Evolutionary conservation across 164 flowering plant species (phyloP).

Genomic region (Vitis cinerea): DNA sequence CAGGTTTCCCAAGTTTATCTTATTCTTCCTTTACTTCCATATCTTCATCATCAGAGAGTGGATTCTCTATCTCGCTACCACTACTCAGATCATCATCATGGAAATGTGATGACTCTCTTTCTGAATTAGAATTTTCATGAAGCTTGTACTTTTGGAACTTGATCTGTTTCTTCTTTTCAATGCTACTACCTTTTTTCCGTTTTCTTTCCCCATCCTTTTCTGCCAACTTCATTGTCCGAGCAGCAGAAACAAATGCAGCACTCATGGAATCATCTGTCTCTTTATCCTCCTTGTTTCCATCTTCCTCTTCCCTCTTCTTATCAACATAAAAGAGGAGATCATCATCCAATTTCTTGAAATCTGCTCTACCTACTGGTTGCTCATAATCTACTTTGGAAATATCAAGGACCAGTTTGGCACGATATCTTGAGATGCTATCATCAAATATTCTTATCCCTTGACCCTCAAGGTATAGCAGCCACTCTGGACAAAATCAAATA

Average conservation of each 20-base stretch:
- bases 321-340: constrained; percentile 50
- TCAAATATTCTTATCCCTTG: constrained; percentile 50
- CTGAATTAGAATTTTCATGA: constrained; percentile 16
- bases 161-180: constrained; percentile 20
- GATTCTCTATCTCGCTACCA: constrained; percentile 57
- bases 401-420: constrained; percentile 31
- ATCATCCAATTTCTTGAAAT: constrained; percentile 19
- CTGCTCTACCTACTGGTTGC: constrained; percentile 13
- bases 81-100: constrained; percentile 26
- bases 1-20: not conserved
- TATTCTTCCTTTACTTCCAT: constrained; percentile 22
- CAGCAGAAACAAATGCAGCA: constrained; percentile 52
- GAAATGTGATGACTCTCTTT: constrained; percentile 7
- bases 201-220: constrained; percentile 29
- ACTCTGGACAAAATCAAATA: constrained; percentile 30
- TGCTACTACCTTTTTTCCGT: constrained; percentile 27
- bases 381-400: constrained; percentile 21
- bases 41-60: constrained; percentile 42
- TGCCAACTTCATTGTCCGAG: constrained; percentile 38
- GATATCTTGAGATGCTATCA: constrained; percentile 29
- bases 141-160: constrained; percentile 43
- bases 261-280: constrained; percentile 27
- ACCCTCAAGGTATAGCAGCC: constrained; percentile 53
- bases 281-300: constrained; percentile 23
- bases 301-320: constrained; percentile 39